Conservation (phyloP, 139 green algal species). For the Closterium sp. region DNA sequence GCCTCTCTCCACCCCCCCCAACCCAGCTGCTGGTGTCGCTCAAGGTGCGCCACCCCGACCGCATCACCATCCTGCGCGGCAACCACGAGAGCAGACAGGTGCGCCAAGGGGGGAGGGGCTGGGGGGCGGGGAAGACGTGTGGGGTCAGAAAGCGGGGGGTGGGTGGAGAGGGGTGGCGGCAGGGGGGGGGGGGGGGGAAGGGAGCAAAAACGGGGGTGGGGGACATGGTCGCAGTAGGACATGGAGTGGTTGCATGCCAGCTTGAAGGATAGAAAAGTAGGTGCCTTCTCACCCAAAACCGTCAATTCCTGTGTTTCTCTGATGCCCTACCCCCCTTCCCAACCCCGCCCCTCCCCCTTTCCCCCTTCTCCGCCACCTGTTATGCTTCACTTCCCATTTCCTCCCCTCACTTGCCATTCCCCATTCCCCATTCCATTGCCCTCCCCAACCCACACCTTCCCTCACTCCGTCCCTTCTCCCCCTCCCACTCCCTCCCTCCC, state of each 20-base stretch:
- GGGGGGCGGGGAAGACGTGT: neutral
- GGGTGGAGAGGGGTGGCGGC: no score
- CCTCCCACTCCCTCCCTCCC: neutral
- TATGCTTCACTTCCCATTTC: no score
- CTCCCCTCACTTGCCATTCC: neutral
- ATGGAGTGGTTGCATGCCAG: neutral
- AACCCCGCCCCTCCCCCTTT: neutral
- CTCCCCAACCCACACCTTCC: neutral
- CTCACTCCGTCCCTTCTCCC: neutral
- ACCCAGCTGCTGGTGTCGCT: constrained; percentile 56
- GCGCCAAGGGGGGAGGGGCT: neutral
- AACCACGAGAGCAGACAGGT: constrained; percentile 99
- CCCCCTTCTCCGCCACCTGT: neutral
- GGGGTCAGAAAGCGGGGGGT: neutral
- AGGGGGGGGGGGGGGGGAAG: no score
- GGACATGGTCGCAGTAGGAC: neutral
- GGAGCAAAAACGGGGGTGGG: neutral
- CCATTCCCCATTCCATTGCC: neutral
- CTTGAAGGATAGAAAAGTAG: neutral
- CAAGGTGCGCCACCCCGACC: constrained; percentile 83
- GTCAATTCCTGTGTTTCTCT: neutral
- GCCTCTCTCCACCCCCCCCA: neutral
- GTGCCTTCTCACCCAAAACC: neutral
- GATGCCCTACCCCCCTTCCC: neutral
- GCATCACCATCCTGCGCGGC: constrained; percentile 95